Evolutionary conservation across 768 basidiomycete genomes (phyloP), one percentile per base, ranked within the genome.

Genomic region (Kwoniella botswanensis): DNA sequence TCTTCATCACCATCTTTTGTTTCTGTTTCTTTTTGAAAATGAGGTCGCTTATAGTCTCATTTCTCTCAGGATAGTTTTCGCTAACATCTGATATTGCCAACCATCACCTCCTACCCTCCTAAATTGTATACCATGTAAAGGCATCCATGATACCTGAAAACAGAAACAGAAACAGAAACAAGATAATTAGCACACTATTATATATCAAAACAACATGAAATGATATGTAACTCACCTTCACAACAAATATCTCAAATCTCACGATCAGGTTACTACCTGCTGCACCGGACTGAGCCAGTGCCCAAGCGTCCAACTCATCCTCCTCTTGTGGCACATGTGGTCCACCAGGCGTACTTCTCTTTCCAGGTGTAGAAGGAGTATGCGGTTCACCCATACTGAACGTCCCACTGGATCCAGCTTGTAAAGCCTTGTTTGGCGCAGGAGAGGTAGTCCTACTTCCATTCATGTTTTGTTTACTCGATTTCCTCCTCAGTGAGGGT

Each of bases 11-110:
- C 46, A 56, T 56, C 12, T 26, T 21, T 56, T 12, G 54, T 22
- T 12, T 4, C 15, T 21, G 17, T 56, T 35, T 35, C 35, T 35
- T 35, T 35, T 7, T 6, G 35, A 35, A 35, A 35, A 26, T 12
- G 24, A 56, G 26, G 15, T 35, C 10, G 2, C 55, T 65, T 68
- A 82, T 44, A 82, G 59, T 63, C 77, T 76, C 74, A 82, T 80
- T 63, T 80, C 81, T 7, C 72, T 35, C 17, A 82, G 59, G 21
- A 82, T 78, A 13, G 79, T 71, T 68, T 81, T 82, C n/a, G 81
- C 94, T 52, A 98, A 88, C 92, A 93, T 93, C 82, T 96, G 93
- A 84, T 98, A 97, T 84, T 97, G 94, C 94, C 94, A 98, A 0
- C 92, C 93, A 74, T 96, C 93, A 1, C 95, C 95, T 43, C 92